These are phyloP conservation scores for Cystofilobasidium macerans DNA, from an alignment of 768 basidiomycete genomes.

Conservation along the genomic window DNA sequence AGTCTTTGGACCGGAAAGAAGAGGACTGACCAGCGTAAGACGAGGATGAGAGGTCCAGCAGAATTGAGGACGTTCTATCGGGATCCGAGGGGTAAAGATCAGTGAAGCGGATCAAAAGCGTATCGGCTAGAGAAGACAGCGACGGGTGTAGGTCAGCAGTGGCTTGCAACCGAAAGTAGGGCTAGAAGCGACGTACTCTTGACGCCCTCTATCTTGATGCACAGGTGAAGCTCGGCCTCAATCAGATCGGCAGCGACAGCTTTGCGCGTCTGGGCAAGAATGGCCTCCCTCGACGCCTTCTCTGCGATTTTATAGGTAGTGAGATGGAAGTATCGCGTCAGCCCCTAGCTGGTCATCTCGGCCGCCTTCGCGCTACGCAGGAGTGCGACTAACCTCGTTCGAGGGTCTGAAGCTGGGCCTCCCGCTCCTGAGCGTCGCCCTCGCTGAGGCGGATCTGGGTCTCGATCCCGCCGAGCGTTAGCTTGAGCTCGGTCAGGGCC, in stretches of 20 bases:
- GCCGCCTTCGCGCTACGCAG: too few species aligned
- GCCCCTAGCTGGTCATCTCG: too few species aligned
- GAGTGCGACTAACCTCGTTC: constrained; percentile 1
- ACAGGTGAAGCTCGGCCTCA: constrained; percentile 7
- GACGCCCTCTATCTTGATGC: constrained; percentile 18
- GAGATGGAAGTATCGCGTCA: too few species aligned
- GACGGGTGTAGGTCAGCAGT: background rate
- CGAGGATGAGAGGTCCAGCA: constrained; percentile 11
- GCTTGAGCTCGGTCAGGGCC: constrained; percentile 25
- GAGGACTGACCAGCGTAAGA: constrained; percentile 13
- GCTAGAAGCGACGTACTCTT: constrained; percentile 2
- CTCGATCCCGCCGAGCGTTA: constrained; percentile 22
- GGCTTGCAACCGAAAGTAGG: background rate
- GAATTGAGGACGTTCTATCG: constrained; percentile 12
- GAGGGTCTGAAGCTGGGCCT: constrained; percentile 16
- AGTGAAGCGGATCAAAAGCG: constrained; percentile 22
- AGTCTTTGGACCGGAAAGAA: background rate
- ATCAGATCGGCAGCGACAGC: constrained; percentile 9
- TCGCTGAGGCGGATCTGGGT: constrained; percentile 17
- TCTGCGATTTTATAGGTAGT: background rate
- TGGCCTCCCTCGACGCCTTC: constrained; percentile 11
- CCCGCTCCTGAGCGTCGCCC: constrained; percentile 20
- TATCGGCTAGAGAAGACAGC: constrained; percentile 12
- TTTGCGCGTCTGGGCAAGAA: constrained; percentile 8
- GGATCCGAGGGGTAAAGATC: constrained; percentile 19